These are phyloP conservation scores for Solioccasus polychromus DNA, from an alignment of 768 basidiomycete genomes.

Conservation along the genomic window DNA sequence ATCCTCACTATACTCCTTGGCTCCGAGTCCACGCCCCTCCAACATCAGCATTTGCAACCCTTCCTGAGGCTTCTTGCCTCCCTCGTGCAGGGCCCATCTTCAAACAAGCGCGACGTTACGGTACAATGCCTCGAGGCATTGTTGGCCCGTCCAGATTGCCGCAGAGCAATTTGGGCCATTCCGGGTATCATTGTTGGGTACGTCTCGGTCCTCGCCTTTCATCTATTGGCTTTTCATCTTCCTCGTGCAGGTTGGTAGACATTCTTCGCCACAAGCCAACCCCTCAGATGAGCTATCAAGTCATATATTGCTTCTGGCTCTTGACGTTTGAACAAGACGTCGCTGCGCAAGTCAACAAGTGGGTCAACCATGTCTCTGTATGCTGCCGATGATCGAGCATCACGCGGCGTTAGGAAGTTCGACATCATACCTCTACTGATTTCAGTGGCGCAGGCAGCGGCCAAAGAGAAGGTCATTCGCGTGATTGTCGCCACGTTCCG, in stretches of 20 bases:
- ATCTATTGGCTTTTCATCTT: background rate
- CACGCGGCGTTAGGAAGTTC: constrained; percentile 69
- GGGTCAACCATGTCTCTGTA: constrained; percentile 20
- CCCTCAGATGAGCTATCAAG: constrained; percentile 95
- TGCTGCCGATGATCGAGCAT: background rate
- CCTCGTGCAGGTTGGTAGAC: constrained; percentile 65
- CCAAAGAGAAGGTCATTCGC: constrained; percentile 96
- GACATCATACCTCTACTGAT: constrained; percentile 85
- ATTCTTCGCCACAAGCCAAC: constrained; percentile 77
- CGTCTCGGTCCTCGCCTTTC: constrained; percentile 2
- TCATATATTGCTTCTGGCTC: constrained; percentile 90
- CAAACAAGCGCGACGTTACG: constrained; percentile 80
- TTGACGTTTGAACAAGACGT: constrained; percentile 87
- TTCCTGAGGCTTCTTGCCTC: constrained; percentile 59
- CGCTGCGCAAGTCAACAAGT: constrained; percentile 88
- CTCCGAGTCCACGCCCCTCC: constrained; percentile 48
- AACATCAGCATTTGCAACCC: constrained; percentile 51
- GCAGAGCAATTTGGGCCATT: constrained; percentile 77
- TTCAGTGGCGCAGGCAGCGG: constrained; percentile 80
- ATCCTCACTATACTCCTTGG: constrained; percentile 84
- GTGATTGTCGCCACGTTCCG: constrained; percentile 91
- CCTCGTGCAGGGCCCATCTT: constrained; percentile 56
- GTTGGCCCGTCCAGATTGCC: constrained; percentile 74
- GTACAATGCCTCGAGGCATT: constrained; percentile 90
- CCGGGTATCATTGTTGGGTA: constrained; percentile 69